phyloP scores from a whole-genome alignment of 495 filamentous ascomycete species.

The Letharia lupina region DNA sequence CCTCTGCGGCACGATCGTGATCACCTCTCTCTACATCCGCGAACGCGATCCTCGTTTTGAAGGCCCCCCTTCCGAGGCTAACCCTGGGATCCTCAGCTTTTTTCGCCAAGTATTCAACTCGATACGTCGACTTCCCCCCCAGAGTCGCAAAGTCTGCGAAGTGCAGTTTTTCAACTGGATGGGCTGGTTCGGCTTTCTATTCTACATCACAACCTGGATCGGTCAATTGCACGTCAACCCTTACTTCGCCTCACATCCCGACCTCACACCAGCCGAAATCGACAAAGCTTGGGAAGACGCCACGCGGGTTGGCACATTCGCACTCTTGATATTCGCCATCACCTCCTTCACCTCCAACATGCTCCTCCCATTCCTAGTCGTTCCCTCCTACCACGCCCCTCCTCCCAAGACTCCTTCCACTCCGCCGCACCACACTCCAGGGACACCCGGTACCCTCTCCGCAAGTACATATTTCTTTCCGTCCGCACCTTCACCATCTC shows the following conservation, averaged over 20 bases:
- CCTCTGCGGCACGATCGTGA: slow-evolving; percentile 53
- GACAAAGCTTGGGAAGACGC: slow-evolving; percentile 71
- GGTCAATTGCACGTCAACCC: slow-evolving; percentile 84
- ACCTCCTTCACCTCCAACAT: slow-evolving; percentile 71
- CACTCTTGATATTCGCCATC: slow-evolving; percentile 77
- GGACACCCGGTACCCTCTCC: slow-evolving; percentile 17
- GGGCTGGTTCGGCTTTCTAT: slow-evolving; percentile 91
- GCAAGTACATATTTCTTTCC: slow-evolving; percentile 17
- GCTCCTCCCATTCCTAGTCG: slow-evolving; percentile 71
- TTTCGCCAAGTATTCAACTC: slow-evolving; percentile 70
- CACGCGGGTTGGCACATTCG: slow-evolving; percentile 74
- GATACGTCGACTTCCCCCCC: slow-evolving; percentile 63
- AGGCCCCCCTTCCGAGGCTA: slow-evolving; percentile 46
- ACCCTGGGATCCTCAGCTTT: slow-evolving; percentile 63
- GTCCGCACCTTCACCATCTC: slow-evolving; percentile 10
- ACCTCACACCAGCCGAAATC: slow-evolving; percentile 66
- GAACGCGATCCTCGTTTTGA: slow-evolving; percentile 76
- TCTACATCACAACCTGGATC: slow-evolving; percentile 87
- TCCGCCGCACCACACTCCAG: slow-evolving; percentile 10
- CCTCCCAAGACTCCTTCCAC: slow-evolving; percentile 17
- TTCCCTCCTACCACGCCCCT: slow-evolving; percentile 52
- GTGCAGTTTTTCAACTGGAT: slow-evolving; percentile 89
- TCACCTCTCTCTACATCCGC: slow-evolving; percentile 55
- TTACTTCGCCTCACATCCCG: slow-evolving; percentile 61
- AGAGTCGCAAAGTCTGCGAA: slow-evolving; percentile 73